Conservation (phyloP, 2,329 filamentous ascomycete species). For the Colletotrichum spinosum region DNA sequence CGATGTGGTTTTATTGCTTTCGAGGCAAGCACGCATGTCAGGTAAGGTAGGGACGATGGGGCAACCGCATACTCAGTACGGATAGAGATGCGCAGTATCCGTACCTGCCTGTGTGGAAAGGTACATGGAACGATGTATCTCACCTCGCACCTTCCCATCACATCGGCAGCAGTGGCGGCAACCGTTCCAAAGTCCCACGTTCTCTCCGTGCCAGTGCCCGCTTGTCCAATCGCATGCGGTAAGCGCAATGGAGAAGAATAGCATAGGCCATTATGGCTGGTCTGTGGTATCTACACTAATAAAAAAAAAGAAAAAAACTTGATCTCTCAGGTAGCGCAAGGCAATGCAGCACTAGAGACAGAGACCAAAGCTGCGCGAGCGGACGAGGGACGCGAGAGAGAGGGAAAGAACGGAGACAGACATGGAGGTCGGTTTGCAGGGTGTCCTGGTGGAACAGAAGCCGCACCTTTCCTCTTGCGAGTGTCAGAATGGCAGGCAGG, state of each 20-base stretch:
- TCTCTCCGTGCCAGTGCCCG: slow-evolving; percentile 9
- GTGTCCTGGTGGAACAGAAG: slow-evolving; percentile 35
- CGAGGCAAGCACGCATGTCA: neutral
- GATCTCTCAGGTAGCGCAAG: neutral
- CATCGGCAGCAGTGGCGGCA: slow-evolving; percentile 17
- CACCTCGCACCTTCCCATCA: neutral
- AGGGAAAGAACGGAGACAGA: too few relatives aligned
- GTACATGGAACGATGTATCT: too few relatives aligned
- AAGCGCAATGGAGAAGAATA: slow-evolving; percentile 16
- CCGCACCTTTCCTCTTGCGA: slow-evolving; percentile 36
- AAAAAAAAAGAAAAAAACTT: neutral
- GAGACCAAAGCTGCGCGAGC: too few relatives aligned
- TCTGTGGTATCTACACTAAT: too few relatives aligned
- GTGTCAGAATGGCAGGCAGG: slow-evolving; percentile 16
- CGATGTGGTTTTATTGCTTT: slow-evolving; percentile 35
- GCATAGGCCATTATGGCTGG: neutral
- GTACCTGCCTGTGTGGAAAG: too few relatives aligned
- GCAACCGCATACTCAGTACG: too few relatives aligned
- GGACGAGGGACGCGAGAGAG: too few relatives aligned
- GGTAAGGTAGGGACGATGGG: too few relatives aligned
- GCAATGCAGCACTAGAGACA: neutral
- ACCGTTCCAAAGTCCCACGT: slow-evolving; percentile 12
- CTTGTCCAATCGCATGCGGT: slow-evolving; percentile 10
- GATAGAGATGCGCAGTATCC: too few relatives aligned
- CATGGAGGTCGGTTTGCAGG: slow-evolving; percentile 17